phyloP scores from a whole-genome alignment of 192 early-diverging fungal species.

The Chytriomyces confervae region DNA sequence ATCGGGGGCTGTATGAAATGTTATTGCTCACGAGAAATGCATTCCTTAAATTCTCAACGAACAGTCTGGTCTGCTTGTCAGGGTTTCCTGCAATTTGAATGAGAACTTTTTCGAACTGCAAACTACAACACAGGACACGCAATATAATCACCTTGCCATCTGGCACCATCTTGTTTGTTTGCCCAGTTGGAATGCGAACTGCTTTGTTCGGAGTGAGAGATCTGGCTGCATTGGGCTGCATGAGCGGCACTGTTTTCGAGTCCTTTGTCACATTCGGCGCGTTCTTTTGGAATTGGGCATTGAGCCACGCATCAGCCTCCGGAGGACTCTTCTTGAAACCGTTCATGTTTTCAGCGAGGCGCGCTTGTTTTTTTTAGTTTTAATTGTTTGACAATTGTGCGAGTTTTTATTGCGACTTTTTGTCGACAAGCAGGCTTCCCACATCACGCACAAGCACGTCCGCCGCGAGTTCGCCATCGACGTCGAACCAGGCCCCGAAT shows the following conservation, averaged over 20 bases:
- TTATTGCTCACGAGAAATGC: background rate
- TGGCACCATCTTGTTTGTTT: background rate
- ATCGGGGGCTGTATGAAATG: constrained; percentile 1
- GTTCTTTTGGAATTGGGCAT: constrained; percentile 15
- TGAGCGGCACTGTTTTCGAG: background rate
- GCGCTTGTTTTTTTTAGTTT: constrained; percentile 13
- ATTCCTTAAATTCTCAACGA: background rate
- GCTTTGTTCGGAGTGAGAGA: constrained; percentile 20
- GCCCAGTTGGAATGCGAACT: constrained; percentile 18
- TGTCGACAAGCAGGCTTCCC: constrained; percentile 19
- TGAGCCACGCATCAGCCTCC: constrained; percentile 20
- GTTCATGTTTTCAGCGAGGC: constrained; percentile 18
- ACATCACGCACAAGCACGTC: constrained; percentile 34
- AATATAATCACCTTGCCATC: background rate
- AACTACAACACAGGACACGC: too few relatives aligned
- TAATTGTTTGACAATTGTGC: background rate
- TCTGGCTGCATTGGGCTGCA: background rate
- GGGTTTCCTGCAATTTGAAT: too few relatives aligned
- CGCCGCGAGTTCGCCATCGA: constrained; percentile 44
- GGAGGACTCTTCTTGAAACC: constrained; percentile 10
- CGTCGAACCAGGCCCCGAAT: constrained; percentile 51
- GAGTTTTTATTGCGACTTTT: constrained; percentile 19
- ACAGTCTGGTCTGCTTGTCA: too few relatives aligned
- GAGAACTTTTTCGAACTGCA: too few relatives aligned
- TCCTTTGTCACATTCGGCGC: background rate